phyloP scores from a whole-genome alignment of 192 early-diverging fungal species.

The Mortierella claussenii region DNA sequence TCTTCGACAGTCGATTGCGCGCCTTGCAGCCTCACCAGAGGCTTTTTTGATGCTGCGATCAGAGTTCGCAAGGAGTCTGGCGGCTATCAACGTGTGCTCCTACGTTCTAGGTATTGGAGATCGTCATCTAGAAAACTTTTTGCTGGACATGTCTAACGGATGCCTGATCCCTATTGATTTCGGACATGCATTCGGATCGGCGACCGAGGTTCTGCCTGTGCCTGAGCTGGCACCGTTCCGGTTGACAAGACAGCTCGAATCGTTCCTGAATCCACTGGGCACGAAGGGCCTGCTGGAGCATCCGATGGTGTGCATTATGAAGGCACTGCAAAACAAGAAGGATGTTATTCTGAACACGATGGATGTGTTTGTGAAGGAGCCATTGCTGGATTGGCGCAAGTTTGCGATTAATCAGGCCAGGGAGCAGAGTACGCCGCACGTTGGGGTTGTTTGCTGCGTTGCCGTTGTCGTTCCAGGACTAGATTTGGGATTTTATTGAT shows the following conservation, averaged over 20 bases:
- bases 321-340: conserved; percentile 67
- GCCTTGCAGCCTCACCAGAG: conserved; percentile 75
- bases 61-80: conserved; percentile 75
- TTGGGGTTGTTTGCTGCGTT: too few relatives aligned
- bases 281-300: conserved; percentile 67
- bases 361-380: conserved; percentile 86
- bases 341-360: conserved; percentile 77
- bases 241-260: conserved; percentile 73
- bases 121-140: conserved; percentile 82
- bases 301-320: conserved; percentile 75
- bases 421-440: conserved; percentile 67
- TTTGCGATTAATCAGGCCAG: conserved; percentile 69
- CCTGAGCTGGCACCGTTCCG: conserved; percentile 85
- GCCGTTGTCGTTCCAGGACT: too few relatives aligned
- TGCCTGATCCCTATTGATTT: conserved; percentile 82
- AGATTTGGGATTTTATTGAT: too few relatives aligned
- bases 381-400: conserved; percentile 84
- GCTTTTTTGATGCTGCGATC: conserved; percentile 74
- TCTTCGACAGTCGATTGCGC: conserved; percentile 64
- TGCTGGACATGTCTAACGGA: conserved; percentile 74
- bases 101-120: conserved; percentile 86
- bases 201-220: conserved; percentile 78
- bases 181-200: conserved; percentile 87
- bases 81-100: conserved; percentile 75
- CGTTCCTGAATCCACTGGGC: conserved; percentile 74